Percentiles rank a stretch among this genome's conserved stretches.
These are phyloP conservation scores for Phytopythium litorale DNA, from an alignment of 352 stramenopile genomes.

Conservation along the genomic window DNA sequence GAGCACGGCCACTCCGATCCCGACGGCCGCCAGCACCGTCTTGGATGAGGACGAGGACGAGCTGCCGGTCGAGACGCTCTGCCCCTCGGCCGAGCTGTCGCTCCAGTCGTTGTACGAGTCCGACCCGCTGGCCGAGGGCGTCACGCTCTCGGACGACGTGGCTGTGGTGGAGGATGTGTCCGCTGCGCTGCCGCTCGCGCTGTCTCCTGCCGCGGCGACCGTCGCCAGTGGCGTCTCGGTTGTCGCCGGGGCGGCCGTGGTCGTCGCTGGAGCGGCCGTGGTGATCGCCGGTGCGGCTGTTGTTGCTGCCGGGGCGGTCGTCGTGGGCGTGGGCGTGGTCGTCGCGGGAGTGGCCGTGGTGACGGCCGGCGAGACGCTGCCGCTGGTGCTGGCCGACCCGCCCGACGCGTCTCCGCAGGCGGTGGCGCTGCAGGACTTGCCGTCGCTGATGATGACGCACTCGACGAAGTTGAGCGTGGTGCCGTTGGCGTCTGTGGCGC, in stretches of 20 bases:
- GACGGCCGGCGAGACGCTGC: neutral
- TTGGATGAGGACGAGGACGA: neutral
- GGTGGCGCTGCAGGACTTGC: slow-evolving; percentile 13
- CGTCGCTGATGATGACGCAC: slow-evolving; percentile 20
- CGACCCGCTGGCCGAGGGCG: neutral
- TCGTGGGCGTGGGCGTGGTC: neutral
- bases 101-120: slow-evolving; percentile 9
- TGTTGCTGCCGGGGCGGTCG: neutral
- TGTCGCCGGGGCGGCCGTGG: neutral
- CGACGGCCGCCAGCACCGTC: neutral
- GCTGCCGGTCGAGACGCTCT: neutral
- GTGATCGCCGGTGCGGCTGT: neutral
- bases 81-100: neutral
- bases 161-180: neutral
- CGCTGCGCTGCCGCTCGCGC: neutral
- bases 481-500: slow-evolving; percentile 13
- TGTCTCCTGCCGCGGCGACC: neutral
- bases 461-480: slow-evolving; percentile 23
- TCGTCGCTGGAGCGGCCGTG: neutral
- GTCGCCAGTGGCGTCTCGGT: slow-evolving; percentile 2
- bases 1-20: slow-evolving; percentile 1
- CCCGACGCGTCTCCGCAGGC: neutral
- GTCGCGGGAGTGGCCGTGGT: neutral
- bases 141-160: neutral
- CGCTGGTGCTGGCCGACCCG: neutral